Conservation (phyloP, 2,329 filamentous ascomycete species). For the Alternaria angustiovoidea region DNA sequence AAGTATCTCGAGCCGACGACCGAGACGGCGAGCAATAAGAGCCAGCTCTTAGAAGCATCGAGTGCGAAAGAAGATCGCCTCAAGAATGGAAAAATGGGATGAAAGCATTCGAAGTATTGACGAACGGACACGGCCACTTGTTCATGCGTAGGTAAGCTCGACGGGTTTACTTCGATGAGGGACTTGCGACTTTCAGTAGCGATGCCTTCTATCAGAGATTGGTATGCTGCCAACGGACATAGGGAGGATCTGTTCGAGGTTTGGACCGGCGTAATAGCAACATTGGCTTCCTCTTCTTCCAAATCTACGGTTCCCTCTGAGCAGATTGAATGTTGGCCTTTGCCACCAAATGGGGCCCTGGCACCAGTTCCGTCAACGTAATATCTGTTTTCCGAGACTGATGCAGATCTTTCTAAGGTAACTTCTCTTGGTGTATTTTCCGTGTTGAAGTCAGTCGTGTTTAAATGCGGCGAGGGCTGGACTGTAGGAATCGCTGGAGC, state of each 20-base stretch:
- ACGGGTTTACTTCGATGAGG: constrained; percentile 8
- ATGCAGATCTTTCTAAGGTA: constrained; percentile 8
- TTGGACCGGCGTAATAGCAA: background rate
- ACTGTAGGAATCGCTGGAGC: background rate
- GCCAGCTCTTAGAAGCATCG: constrained; percentile 16
- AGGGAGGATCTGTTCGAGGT: background rate
- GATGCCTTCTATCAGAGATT: constrained; percentile 10
- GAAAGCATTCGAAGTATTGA: constrained; percentile 39
- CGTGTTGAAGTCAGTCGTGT: constrained; percentile 6
- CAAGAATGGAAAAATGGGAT: constrained; percentile 40
- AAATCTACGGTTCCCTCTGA: background rate
- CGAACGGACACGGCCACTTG: constrained; percentile 32
- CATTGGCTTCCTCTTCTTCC: background rate
- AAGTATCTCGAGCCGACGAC: constrained; percentile 38
- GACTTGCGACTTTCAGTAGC: constrained; percentile 12
- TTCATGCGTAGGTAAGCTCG: constrained; percentile 29
- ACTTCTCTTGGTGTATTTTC: background rate
- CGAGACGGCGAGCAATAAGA: constrained; percentile 37
- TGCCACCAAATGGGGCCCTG: constrained; percentile 24
- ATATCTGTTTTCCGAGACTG: constrained; percentile 13
- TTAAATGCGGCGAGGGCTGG: constrained; percentile 3
- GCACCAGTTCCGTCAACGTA: constrained; percentile 25
- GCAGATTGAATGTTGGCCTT: constrained; percentile 7
- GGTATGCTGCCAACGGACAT: constrained; percentile 6
- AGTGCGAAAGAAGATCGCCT: constrained; percentile 28